Evolutionary conservation across 148 eudicot genomes (phyloP), one percentile per base, ranked within the genome.

Genomic region (Rhododendron ovatum): DNA sequence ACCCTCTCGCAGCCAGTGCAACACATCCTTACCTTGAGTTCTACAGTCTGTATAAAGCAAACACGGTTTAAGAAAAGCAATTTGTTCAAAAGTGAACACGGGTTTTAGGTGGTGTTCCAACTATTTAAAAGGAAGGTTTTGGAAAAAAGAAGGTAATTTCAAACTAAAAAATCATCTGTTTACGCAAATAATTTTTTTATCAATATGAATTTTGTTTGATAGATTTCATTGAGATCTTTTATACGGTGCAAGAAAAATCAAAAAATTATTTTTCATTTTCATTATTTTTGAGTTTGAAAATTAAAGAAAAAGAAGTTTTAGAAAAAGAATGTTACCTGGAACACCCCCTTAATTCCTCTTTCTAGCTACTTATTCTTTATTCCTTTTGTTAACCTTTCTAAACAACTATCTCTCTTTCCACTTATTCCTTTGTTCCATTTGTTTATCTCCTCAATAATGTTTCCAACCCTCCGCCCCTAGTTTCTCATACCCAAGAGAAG

Each of bases 1-100:
- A 97, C 96, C 85, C 95, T 90, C 88, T 95, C 99, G 59, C 99
- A 97, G 7, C 99, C 99, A 47, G 92, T 91, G 91, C 99, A 97
- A 65, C 99, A 97, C 98, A 97, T 97, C 86, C 98, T 93, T 24
- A 97, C 98, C 87, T 97, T 93, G 80, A 97, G 94, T 89, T 94
- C 98, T 81, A 97, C 95, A 15, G 94, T 95, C 99, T 97, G 90
- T 80, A 47, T 47, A 74, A 89, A 90, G 77, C 37, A 80, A 51
- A 84, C 83, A 80, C 43, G 41, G 43, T 28, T 20, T 47, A 28
- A 28, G 37, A 71, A 71, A 71, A 71, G 73, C 73, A 71, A 7
- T 39, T 47, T n/a, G 15, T 7, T 59, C 20, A 59, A 78, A 78
- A 78, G 59, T 47, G 57, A 51, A 80, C 82, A 28, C 82, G 82